Base-by-base conservation (phyloP, 2,329 filamentous ascomycete genomes). In the Fusarium hainanense region DNA sequence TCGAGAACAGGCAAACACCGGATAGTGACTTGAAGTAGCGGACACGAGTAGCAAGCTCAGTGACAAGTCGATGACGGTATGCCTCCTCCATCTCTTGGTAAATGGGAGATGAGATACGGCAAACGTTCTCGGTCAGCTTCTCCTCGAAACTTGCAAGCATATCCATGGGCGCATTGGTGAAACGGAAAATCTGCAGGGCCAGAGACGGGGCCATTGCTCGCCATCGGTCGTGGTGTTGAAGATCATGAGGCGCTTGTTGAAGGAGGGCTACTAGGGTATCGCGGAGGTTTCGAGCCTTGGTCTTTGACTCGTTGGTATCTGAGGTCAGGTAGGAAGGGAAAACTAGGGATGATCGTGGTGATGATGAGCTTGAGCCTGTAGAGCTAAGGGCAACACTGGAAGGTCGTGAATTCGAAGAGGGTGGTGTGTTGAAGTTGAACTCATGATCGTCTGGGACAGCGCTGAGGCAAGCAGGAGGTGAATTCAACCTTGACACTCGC, bases 131-230 rank as follows among this genome's bases (percentile, higher is more conserved):
- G 7, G 80, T 78, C 13, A 88, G 79, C 71, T 83, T 84, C n/a
- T 81, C 78, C 70, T 88, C 86, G 34, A 88, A 83, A 2, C 79
- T 78, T 1, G 81, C 73, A 13, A 88, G 80, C 68, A 83, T 81
- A 23, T 84, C 81, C 32, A 79, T 77, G 2, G 86, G 85, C 1
- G 84, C 84, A 50, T 85, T 82, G 51, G 84, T 85, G 71, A 81
- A 85, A n/a, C 87, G 85, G 78, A 88, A 85, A 25, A 89, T 87
- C 77, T 89, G 85, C 13, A 89, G 79, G 2, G 87, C 86, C 73
- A 89, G 81, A 4, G 85, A 82, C 5, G 85, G 82, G 4, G 83
- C 83, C 65, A 89, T 83, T 6, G 80, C 79, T 66, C 83, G 81
- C 87, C 87, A 89, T 55, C 85, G 82, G 44, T 83, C 79, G 11